phyloP scores from a whole-genome alignment of 176 grass and related monocot genomes.

The Oryza meridionalis region DNA sequence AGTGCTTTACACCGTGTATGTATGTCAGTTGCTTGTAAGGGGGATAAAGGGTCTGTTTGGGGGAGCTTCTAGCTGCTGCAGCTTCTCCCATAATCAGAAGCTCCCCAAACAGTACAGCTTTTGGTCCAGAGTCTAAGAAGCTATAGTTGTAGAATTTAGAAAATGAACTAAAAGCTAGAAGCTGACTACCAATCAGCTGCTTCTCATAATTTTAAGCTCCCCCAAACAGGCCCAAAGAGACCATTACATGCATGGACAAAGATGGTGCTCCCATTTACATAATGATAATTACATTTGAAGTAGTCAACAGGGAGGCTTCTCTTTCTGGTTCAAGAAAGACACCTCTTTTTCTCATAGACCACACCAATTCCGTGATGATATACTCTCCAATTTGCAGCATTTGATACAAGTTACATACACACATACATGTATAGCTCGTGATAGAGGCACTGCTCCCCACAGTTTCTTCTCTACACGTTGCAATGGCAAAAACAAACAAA shows the following conservation, averaged over 20 bases:
- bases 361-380: conserved; percentile 23
- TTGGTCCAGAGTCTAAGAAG: no score
- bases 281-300: neutral
- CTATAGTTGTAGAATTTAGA: no score
- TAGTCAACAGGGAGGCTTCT: neutral
- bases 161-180: no score
- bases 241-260: neutral
- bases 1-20: no score
- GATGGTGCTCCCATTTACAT: conserved; percentile 8
- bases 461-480: conserved; percentile 34
- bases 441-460: conserved; percentile 36
- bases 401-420: neutral
- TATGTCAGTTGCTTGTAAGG: no score
- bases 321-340: neutral
- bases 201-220: no score
- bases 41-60: no score
- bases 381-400: conserved; percentile 37
- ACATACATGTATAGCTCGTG: neutral
- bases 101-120: no score
- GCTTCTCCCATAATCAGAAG: no score
- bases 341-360: neutral
- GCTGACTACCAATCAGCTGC: no score
- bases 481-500: conserved; percentile 8
- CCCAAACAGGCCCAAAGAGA: neutral
- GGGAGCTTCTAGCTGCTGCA: no score